Evolutionary conservation across 352 stramenopile species (phyloP).

Genomic region (Pythium diclinum): DNA sequence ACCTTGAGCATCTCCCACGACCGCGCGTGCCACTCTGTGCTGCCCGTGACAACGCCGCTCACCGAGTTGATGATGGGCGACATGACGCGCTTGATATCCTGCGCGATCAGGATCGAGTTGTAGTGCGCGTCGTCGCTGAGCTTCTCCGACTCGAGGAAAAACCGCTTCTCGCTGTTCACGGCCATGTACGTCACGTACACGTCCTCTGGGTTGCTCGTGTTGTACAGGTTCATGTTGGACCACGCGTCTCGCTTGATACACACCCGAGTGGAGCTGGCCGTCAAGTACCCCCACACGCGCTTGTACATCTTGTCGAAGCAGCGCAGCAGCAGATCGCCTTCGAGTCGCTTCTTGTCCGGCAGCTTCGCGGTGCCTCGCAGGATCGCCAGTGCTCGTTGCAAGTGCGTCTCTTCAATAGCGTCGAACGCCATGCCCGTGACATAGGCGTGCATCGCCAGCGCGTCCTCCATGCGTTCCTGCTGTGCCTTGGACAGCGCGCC

Average conservation of each 20-base stretch:
- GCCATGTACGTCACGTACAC: slow-evolving; percentile 79
- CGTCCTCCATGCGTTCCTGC: slow-evolving; percentile 71
- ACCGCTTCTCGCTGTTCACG: slow-evolving; percentile 70
- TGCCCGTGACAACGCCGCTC: slow-evolving; percentile 72
- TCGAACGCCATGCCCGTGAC: slow-evolving; percentile 80
- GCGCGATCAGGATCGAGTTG: slow-evolving; percentile 78
- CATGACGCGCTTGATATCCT: slow-evolving; percentile 85
- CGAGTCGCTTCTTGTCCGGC: slow-evolving; percentile 68
- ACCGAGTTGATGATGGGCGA: slow-evolving; percentile 62
- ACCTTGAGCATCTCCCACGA: slow-evolving; percentile 83
- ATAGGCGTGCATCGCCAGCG: slow-evolving; percentile 78
- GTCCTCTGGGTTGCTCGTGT: slow-evolving; percentile 62
- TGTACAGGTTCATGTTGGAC: slow-evolving; percentile 79
- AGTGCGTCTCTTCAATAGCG: slow-evolving; percentile 63
- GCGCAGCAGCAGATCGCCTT: slow-evolving; percentile 53
- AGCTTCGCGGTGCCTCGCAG: slow-evolving; percentile 55
- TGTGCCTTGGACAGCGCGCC: slow-evolving; percentile 58
- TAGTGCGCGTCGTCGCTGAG: slow-evolving; percentile 53
- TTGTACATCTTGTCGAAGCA: slow-evolving; percentile 88
- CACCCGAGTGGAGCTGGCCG: slow-evolving; percentile 51
- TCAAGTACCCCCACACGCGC: slow-evolving; percentile 75
- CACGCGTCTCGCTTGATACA: slow-evolving; percentile 80
- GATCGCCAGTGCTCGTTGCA: slow-evolving; percentile 62
- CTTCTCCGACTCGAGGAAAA: slow-evolving; percentile 82
- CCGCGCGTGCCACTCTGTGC: slow-evolving; percentile 66